Evolutionary conservation across 805 yeast genomes (phyloP).

Genomic region (Pichia rugopelliculosa): DNA sequence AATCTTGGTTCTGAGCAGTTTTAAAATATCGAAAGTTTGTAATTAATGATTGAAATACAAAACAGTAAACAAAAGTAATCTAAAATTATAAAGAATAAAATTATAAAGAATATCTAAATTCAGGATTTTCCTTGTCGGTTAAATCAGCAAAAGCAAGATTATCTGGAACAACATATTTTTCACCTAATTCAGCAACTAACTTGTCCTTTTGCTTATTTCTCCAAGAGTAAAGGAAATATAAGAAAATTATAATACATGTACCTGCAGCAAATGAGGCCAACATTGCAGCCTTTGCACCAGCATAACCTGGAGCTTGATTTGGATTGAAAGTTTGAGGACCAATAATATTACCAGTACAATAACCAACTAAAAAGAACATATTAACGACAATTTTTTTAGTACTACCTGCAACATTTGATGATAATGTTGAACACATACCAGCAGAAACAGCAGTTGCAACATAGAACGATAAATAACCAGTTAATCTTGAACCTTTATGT

Average conservation of each 20-base stretch:
- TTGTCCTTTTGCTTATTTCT: conserved; percentile 8
- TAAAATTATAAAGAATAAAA: neutral
- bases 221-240: conserved; percentile 6
- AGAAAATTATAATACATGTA: neutral
- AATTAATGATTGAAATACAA: no score
- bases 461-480: conserved; percentile 20
- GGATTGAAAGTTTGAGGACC: conserved; percentile 48
- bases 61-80: neutral
- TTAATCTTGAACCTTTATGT: conserved; percentile 19
- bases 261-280: conserved; percentile 12
- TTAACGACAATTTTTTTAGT: conserved; percentile 46
- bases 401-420: conserved; percentile 48
- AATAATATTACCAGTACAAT: conserved; percentile 46
- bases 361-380: conserved; percentile 39
- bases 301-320: conserved; percentile 33
- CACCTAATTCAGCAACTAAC: conserved; percentile 8
- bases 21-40: no score
- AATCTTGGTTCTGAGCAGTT: no score
- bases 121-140: conserved; percentile 13
- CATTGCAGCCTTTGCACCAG: conserved; percentile 15
- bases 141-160: conserved; percentile 14
- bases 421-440: conserved; percentile 28
- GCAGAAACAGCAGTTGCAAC: conserved; percentile 21
- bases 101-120: conserved; percentile 8
- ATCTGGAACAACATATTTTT: conserved; percentile 8